Percentiles rank a stretch among this genome's conserved stretches.
Conservation (phyloP, 129 eudicot species). For the Cynara cardunculus region DNA sequence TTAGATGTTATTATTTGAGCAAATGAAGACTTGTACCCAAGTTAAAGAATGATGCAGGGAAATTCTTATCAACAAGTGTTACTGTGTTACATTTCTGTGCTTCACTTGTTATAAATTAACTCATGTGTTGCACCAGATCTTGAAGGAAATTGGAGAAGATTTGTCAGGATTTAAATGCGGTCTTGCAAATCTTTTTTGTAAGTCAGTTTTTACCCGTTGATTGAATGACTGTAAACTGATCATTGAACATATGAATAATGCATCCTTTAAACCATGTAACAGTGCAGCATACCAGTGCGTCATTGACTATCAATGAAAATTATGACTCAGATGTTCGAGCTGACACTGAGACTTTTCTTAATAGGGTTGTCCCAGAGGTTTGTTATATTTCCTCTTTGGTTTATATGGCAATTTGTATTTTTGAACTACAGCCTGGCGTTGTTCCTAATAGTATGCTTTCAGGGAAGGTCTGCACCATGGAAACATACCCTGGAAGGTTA, state of each 20-base stretch:
- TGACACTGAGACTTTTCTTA: conserved; percentile 93
- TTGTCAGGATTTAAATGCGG: conserved; percentile 84
- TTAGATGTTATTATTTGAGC: not conserved
- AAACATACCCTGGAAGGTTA: conserved; percentile 88
- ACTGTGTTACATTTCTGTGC: not conserved
- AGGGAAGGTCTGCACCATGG: conserved; percentile 98
- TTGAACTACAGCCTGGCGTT: not conserved
- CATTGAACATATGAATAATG: not conserved
- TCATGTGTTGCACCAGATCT: conserved; percentile 44
- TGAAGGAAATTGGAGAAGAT: conserved; percentile 88
- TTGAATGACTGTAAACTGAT: not conserved
- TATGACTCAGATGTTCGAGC: conserved; percentile 91
- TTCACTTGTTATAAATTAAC: not conserved
- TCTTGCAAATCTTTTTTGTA: conserved; percentile 88
- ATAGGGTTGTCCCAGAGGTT: conserved; percentile 90
- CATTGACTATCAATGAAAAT: conserved; percentile 90
- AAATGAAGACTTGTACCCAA: too few species aligned
- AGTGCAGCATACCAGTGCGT: conserved; percentile 99
- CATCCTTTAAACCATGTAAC: conserved; percentile 18
- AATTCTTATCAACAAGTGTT: not conserved
- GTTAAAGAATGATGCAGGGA: too few species aligned
- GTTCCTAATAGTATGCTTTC: conserved; percentile 27
- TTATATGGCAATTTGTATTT: not conserved
- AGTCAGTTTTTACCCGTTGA: conserved; percentile 20
- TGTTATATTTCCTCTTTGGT: conserved; percentile 8